Base-by-base conservation (phyloP, 495 filamentous ascomycete genomes). In the Trichoderma reesei region DNA sequence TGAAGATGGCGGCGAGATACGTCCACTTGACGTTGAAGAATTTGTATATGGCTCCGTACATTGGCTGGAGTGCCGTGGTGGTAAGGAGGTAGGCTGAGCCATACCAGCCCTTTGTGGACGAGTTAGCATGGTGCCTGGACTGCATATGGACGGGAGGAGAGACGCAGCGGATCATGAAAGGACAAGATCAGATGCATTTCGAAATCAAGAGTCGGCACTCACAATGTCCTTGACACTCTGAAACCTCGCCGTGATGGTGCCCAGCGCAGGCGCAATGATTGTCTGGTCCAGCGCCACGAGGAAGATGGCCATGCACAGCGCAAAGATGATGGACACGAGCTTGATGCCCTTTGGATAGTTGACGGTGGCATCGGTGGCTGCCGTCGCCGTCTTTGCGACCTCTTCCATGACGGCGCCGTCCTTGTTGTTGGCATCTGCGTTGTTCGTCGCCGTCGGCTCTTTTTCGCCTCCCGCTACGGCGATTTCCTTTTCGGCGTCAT, bases 251-350 rank as follows among this genome's bases (percentile, higher is more conserved):
- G 78, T 80, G 69, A 80, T 78, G 64, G 76, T 75, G 66, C 76
- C 83, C 26, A 86, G 79, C 1, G 85, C 81, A 10, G 84, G 85
- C 1, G 84, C 75, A 64, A 87, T 83, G 69, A 87, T 85, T 61
- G 83, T 85, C 69, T 83, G 79, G 68, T 86, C 86, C 54, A 88
- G 78, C 8, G 86, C 86, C 36, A 84, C 82, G 60, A 87, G 78
- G 75, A 88, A 87, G 42, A 84, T 74, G 44, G 76, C 68, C 8
- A 82, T 68, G 68, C 78, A 83, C 33, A 83, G 76, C 16, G 80
- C 80, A 31, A 73, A 63, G 64, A 82, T 78, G 61, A 83, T 76
- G 26, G 82, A 73, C 41, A 69, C 61, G 7, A 83, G 74, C 62
- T 73, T 78, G 59, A 73, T 44, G 36, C 80, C 81, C 26, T 72